Conservation (phyloP, 441 rosid species). For the Omphalea diandra region DNA sequence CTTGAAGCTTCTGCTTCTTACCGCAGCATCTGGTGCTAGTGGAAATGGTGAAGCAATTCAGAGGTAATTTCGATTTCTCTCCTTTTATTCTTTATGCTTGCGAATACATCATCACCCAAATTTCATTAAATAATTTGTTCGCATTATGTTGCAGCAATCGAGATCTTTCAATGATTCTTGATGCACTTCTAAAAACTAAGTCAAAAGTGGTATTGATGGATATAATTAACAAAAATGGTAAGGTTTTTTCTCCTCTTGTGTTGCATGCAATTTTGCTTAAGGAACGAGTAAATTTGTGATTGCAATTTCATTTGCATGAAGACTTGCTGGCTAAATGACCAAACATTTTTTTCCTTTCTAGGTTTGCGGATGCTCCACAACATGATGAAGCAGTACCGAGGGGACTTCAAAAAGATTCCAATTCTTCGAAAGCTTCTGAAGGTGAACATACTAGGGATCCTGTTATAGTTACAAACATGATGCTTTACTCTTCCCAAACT, state of each 20-base stretch:
- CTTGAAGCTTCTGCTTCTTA: slow-evolving; percentile 94
- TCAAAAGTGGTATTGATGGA: slow-evolving; percentile 76
- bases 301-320: slow-evolving; percentile 15
- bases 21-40: slow-evolving; percentile 85
- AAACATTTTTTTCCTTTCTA: slow-evolving; percentile 33
- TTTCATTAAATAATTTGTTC: slow-evolving; percentile 14
- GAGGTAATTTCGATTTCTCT: slow-evolving; percentile 47
- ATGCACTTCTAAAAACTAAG: slow-evolving; percentile 92
- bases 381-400: slow-evolving; percentile 85
- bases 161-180: slow-evolving; percentile 98
- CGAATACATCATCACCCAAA: not conserved
- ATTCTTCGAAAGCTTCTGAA: slow-evolving; percentile 96
- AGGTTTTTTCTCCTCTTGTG: slow-evolving; percentile 24
- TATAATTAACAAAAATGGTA: slow-evolving; percentile 93
- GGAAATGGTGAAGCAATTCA: slow-evolving; percentile 90
- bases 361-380: slow-evolving; percentile 98
- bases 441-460: slow-evolving; percentile 41
- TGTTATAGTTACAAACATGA: not conserved
- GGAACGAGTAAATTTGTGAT: not conserved
- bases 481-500: not conserved
- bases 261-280: slow-evolving; percentile 10
- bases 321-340: slow-evolving; percentile 25
- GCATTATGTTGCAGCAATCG: slow-evolving; percentile 71
- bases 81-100: not conserved
- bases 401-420: slow-evolving; percentile 94